Evolutionary conservation across 164 flowering plant species (phyloP), one percentile per base, ranked within the genome.

Genomic region (Piper longum): DNA sequence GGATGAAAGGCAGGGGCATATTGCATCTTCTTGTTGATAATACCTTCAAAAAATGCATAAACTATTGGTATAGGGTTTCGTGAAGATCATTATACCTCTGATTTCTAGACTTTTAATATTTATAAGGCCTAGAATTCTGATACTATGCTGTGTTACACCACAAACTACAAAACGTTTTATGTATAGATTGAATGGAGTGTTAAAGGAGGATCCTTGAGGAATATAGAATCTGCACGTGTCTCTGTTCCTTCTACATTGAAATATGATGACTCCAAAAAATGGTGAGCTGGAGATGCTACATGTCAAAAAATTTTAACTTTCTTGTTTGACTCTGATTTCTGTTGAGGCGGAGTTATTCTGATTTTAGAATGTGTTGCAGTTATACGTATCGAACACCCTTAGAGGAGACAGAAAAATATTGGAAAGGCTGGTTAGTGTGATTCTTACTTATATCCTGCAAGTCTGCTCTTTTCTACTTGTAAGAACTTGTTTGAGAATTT

Each of bases 131-230:
- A 5, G 52, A 48, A 48, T 48, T 48, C 14, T 3, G 14, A 9
- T 12, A 48, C 14, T 14, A 5, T 48, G 52, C 52, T 9, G 36
- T 26, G 7, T 12, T 9, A 48, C 14, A 48, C 14, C 52, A 48
- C 3, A 8, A 2, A n/a, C 17, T 16, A 0, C 19, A 56, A 56
- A n/a, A 19, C 17, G 2, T n/a, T 36, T 57, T 48, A 43, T 62
- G 41, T 54, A 57, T 64, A 93, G 99, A 81, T 93, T 75, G 96
- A 93, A 76, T 93, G 92, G 92, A 93, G 91, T 73, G 85, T 93
- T n/a, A 93, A 73, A 80, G 88, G 92, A 69, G 96, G 99, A 64
- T 74, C 88, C 62, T 66, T 87, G 67, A 85, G 97, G 75, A 93
- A 90, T 67, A 63, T 88, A 39, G 97, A 93, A 16, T 93, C 99